These are phyloP conservation scores for Jackrogersella minutella DNA, from an alignment of 495 filamentous ascomycete genomes.

Conservation along the genomic window DNA sequence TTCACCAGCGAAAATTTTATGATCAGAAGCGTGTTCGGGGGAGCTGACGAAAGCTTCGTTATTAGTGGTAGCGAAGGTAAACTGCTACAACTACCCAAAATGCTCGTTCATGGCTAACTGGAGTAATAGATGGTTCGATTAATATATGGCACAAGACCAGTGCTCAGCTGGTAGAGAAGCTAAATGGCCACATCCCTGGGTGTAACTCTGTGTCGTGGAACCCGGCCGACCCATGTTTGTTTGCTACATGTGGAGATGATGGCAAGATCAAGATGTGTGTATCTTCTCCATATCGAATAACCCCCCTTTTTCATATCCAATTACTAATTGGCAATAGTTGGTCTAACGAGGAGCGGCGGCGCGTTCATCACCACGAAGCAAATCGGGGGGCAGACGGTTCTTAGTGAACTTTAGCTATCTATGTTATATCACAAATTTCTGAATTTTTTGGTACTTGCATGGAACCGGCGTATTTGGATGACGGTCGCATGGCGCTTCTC, in stretches of 20 bases:
- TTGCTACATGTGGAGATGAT: conserved; percentile 93
- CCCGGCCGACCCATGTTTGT: conserved; percentile 80
- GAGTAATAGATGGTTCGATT: conserved; percentile 70
- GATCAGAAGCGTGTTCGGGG: conserved; percentile 85
- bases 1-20: conserved; percentile 75
- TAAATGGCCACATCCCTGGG: conserved; percentile 76
- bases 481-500: conserved; percentile 29
- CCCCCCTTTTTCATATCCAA: not conserved
- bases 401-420: conserved; percentile 6
- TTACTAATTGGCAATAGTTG: conserved; percentile 41
- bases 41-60: conserved; percentile 89
- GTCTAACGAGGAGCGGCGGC: conserved; percentile 41
- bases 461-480: conserved; percentile 42
- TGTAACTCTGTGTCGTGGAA: conserved; percentile 97
- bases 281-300: not conserved
- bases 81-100: not conserved
- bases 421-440: conserved; percentile 15
- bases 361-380: conserved; percentile 11
- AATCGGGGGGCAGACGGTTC: conserved; percentile 18
- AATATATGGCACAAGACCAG: conserved; percentile 92
- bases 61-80: conserved; percentile 91
- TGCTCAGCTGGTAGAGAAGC: conserved; percentile 73
- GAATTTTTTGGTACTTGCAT: conserved; percentile 40
- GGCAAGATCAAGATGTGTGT: conserved; percentile 83
- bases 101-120: conserved; percentile 34